Evolutionary conservation across 1,284 basidiomycete genomes (phyloP).

Genomic region (Malassezia arunalokei): DNA sequence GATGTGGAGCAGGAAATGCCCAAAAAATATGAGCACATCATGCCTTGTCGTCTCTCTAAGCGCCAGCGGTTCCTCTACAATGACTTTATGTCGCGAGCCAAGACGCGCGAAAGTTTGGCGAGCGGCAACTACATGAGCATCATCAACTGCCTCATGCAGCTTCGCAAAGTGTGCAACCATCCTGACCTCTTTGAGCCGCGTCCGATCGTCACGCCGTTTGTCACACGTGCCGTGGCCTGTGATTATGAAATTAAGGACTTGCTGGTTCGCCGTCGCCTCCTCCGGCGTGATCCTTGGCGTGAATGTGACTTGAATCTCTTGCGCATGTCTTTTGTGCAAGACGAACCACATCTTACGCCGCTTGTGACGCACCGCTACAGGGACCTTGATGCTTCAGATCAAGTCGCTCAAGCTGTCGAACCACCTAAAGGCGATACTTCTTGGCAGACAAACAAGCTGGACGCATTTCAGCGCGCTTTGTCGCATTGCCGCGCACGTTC

Average conservation of each 20-base stretch:
- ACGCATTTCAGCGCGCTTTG: constrained; percentile 58
- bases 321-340: constrained; percentile 56
- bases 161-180: constrained; percentile 67
- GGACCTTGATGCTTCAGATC: constrained; percentile 63
- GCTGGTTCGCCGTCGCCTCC: constrained; percentile 61
- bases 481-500: constrained; percentile 54
- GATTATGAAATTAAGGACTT: constrained; percentile 81
- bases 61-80: constrained; percentile 93
- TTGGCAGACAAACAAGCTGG: constrained; percentile 14
- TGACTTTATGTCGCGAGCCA: constrained; percentile 88
- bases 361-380: constrained; percentile 53
- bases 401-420: constrained; percentile 56
- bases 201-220: constrained; percentile 82
- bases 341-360: constrained; percentile 48
- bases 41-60: constrained; percentile 82
- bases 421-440: constrained; percentile 52
- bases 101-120: constrained; percentile 71
- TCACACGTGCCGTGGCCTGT: constrained; percentile 61
- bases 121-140: constrained; percentile 71
- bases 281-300: constrained; percentile 51
- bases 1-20: constrained; percentile 95
- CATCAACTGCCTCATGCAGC: constrained; percentile 93
- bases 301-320: constrained; percentile 57
- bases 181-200: constrained; percentile 90
- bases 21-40: constrained; percentile 84